Percentiles rank a stretch among this genome's conserved stretches.
Conservation (phyloP, 306 rosid species). For the Canavalia gladiata region DNA sequence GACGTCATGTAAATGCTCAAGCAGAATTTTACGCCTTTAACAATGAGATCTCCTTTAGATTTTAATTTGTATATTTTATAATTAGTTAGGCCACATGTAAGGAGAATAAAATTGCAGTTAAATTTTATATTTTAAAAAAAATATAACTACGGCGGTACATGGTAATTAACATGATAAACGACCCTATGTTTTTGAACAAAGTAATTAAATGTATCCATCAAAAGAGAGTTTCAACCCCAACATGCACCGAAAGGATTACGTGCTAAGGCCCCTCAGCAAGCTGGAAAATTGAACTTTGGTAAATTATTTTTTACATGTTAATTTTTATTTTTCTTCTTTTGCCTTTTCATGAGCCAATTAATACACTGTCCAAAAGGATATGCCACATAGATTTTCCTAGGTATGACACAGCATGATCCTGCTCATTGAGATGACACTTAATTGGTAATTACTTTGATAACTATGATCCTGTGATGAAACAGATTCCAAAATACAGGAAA, state of each 20-base stretch:
- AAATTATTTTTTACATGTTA: conserved; percentile 14
- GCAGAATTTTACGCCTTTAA: conserved; percentile 10
- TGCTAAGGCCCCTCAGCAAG: conserved; percentile 45
- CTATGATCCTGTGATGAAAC: conserved; percentile 34
- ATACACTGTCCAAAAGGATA: conserved; percentile 34
- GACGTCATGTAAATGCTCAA: conserved; percentile 17
- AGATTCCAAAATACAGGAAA: conserved; percentile 44
- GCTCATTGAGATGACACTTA: conserved; percentile 50
- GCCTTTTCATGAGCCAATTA: conserved; percentile 51
- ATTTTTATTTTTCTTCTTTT: conserved; percentile 24
- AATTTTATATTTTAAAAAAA: conserved; percentile 19
- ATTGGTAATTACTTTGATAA: conserved; percentile 36
- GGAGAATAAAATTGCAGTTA: conserved; percentile 26
- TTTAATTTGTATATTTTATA: conserved; percentile 7
- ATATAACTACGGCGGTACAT: background rate
- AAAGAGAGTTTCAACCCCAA: conserved; percentile 38
- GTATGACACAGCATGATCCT: conserved; percentile 45
- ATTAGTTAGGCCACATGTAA: conserved; percentile 20
- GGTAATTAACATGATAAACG: conserved; percentile 43
- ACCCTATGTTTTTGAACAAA: conserved; percentile 34
- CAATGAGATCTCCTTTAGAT: conserved; percentile 39
- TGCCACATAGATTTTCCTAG: conserved; percentile 46
- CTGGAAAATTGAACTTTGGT: conserved; percentile 38
- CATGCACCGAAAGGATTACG: conserved; percentile 52
- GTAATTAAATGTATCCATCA: conserved; percentile 39